phyloP scores from a whole-genome alignment of 2,329 filamentous ascomycete genomes.

The Daldinia eschscholtzii region DNA sequence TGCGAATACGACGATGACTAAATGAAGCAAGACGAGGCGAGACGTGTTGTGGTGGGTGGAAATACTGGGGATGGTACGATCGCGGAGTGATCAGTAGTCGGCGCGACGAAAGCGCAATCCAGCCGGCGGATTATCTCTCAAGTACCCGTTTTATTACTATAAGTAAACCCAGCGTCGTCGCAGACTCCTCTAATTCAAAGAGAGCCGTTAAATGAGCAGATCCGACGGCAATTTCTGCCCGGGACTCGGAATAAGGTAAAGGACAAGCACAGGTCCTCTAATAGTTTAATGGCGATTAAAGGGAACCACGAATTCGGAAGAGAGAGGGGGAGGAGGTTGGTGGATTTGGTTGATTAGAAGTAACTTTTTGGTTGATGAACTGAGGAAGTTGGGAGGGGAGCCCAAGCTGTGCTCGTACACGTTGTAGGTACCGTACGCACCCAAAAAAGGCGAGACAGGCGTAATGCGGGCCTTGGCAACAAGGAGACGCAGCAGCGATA shows the following conservation, averaged over 20 bases:
- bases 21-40: conserved; percentile 11
- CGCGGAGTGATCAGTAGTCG: conserved; percentile 37
- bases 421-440: conserved; percentile 21
- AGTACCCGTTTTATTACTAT: background rate
- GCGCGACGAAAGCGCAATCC: conserved; percentile 49
- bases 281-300: conserved; percentile 25
- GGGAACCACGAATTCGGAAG: conserved; percentile 6
- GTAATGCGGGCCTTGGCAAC: conserved; percentile 39
- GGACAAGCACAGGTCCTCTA: conserved; percentile 24
- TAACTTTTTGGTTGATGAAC: conserved; percentile 40
- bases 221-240: conserved; percentile 25
- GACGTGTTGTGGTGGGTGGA: conserved; percentile 22
- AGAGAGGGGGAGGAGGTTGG: conserved; percentile 18
- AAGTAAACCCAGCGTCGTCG: conserved; percentile 18
- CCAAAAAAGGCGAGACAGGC: conserved; percentile 23
- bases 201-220: conserved; percentile 8
- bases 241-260: conserved; percentile 23
- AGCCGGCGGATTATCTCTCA: conserved; percentile 45
- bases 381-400: conserved; percentile 39
- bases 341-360: conserved; percentile 28
- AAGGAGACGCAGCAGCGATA: conserved; percentile 19
- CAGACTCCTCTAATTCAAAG: conserved; percentile 18
- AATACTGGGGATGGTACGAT: conserved; percentile 33
- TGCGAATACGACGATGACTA: conserved; percentile 20
- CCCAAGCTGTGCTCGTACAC: conserved; percentile 35